These are phyloP conservation scores for Lepidium africanum DNA, from an alignment of 345 rosid species.

Conservation along the genomic window DNA sequence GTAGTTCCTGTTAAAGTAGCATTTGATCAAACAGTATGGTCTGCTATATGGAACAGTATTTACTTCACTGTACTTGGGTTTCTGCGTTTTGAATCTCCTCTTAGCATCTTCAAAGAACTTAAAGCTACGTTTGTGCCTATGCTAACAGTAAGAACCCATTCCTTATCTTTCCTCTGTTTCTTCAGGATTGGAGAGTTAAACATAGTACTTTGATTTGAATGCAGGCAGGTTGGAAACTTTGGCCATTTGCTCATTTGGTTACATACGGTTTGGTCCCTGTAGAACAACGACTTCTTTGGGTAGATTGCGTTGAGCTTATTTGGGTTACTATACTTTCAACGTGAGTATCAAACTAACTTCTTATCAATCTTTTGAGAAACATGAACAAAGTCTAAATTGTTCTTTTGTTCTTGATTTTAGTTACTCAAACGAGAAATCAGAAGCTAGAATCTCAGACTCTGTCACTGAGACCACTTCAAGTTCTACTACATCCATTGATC, in stretches of 20 bases:
- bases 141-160: slow-evolving; percentile 59
- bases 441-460: slow-evolving; percentile 56
- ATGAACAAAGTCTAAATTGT: background rate
- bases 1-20: slow-evolving; percentile 87
- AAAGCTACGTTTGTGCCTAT: slow-evolving; percentile 77
- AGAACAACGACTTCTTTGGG: slow-evolving; percentile 96
- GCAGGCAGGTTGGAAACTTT: slow-evolving; percentile 99
- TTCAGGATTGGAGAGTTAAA: slow-evolving; percentile 11
- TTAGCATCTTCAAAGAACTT: slow-evolving; percentile 51
- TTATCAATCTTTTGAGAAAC: background rate
- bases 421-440: slow-evolving; percentile 89
- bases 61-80: slow-evolving; percentile 64
- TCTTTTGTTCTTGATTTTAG: slow-evolving; percentile 26
- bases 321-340: slow-evolving; percentile 99
- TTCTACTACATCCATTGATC: slow-evolving; percentile 27
- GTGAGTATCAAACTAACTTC: slow-evolving; percentile 37
- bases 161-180: background rate
- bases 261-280: slow-evolving; percentile 90
- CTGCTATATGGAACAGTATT: slow-evolving; percentile 90
- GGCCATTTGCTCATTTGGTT: slow-evolving; percentile 98
- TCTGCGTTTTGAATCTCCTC: slow-evolving; percentile 76
- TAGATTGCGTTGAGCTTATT: slow-evolving; percentile 87
- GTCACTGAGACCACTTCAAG: slow-evolving; percentile 37
- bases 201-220: background rate
- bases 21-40: slow-evolving; percentile 91